phyloP scores from a whole-genome alignment of 2,329 filamentous ascomycete genomes.

The Hortaea sp. region DNA sequence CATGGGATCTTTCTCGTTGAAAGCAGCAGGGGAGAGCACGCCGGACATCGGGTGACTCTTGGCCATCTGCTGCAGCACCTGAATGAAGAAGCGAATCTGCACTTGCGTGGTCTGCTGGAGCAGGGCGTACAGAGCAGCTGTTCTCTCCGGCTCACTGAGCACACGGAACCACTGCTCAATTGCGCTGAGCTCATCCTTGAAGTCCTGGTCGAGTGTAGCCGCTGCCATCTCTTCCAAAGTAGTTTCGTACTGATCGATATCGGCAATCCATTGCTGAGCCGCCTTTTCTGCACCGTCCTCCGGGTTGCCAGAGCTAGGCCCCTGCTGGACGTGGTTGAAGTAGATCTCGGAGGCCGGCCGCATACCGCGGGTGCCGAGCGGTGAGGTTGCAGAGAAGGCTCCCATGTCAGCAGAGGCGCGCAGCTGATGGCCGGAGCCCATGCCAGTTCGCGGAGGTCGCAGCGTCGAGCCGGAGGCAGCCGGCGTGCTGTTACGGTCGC shows the following conservation, averaged over 20 bases:
- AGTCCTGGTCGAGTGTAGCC: constrained; percentile 96
- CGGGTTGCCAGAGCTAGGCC: constrained; percentile 54
- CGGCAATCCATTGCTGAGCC: constrained; percentile 96
- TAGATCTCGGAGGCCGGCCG: constrained; percentile 89
- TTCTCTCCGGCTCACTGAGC: constrained; percentile 90
- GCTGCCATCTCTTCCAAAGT: constrained; percentile 98
- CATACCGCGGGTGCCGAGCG: constrained; percentile 64
- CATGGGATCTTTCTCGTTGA: constrained; percentile 94
- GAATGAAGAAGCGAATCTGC: constrained; percentile 98
- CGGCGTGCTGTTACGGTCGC: constrained; percentile 92
- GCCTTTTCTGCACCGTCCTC: constrained; percentile 90
- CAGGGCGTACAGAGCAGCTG: constrained; percentile 86
- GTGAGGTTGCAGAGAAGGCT: constrained; percentile 56
- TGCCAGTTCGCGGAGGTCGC: constrained; percentile 55
- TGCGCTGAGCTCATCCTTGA: constrained; percentile 96
- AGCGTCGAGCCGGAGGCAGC: constrained; percentile 80
- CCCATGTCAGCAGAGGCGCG: constrained; percentile 96
- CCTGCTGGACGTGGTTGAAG: constrained; percentile 67
- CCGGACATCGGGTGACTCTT: constrained; percentile 97
- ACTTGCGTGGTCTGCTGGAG: constrained; percentile 98
- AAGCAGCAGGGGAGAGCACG: constrained; percentile 85
- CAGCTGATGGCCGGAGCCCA: constrained; percentile 73
- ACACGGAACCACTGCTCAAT: constrained; percentile 99
- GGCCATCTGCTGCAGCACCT: constrained; percentile 97
- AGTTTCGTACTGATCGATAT: constrained; percentile 98